These are phyloP conservation scores for Cardiospermum halicacabum DNA, from an alignment of 345 rosid genomes.

Conservation along the genomic window DNA sequence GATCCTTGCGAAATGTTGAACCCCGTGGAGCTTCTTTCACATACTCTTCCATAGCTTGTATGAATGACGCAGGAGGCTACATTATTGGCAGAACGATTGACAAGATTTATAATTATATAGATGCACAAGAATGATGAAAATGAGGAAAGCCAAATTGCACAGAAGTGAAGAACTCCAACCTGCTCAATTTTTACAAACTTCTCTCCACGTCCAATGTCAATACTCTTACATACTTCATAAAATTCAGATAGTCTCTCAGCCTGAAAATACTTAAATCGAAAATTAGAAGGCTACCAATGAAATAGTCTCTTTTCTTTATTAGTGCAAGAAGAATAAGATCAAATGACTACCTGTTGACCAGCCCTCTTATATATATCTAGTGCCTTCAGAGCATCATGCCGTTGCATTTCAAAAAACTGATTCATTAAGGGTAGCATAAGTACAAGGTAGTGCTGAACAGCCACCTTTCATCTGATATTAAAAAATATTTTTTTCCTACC, in stretches of 20 bases:
- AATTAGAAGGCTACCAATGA: neutral
- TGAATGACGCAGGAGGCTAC: conserved; percentile 77
- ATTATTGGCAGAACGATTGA: conserved; percentile 13
- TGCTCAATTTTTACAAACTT: conserved; percentile 85
- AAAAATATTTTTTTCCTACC: conserved; percentile 34
- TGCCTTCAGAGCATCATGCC: conserved; percentile 77
- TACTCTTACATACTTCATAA: conserved; percentile 82
- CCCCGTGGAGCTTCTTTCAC: conserved; percentile 74
- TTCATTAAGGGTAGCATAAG: conserved; percentile 17
- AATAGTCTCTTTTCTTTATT: neutral
- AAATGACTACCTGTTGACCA: conserved; percentile 71
- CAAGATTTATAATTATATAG: neutral
- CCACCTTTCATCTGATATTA: conserved; percentile 13
- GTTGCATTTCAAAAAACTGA: conserved; percentile 99
- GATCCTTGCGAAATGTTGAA: conserved; percentile 58
- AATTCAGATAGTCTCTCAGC: conserved; percentile 93
- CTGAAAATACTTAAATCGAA: conserved; percentile 37
- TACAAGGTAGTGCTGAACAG: conserved; percentile 11
- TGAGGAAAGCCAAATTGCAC: conserved; percentile 4
- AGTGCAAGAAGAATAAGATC: conserved; percentile 10
- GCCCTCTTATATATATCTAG: conserved; percentile 79
- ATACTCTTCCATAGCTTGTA: conserved; percentile 99
- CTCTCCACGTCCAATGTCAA: conserved; percentile 82
- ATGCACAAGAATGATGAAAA: neutral
- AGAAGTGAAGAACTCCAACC: conserved; percentile 41